These are phyloP conservation scores for Panaeolus cyanescens DNA, from an alignment of 768 basidiomycete species.

Conservation along the genomic window DNA sequence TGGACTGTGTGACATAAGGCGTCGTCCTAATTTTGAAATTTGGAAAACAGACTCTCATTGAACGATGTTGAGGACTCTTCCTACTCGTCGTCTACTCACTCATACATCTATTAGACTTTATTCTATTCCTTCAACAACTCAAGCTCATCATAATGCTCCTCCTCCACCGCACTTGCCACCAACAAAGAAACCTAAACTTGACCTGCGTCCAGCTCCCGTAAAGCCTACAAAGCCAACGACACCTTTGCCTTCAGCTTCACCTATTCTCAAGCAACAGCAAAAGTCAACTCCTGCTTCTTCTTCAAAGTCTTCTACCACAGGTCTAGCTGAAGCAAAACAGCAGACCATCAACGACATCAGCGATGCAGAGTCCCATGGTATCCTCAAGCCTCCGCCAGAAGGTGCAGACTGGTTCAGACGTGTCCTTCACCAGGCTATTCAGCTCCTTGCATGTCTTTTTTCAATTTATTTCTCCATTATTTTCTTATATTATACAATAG, in stretches of 20 bases:
- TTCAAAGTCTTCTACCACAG: conserved; percentile 11
- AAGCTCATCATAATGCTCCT: conserved; percentile 3
- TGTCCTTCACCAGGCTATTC: conserved; percentile 48
- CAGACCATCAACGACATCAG: conserved; percentile 62
- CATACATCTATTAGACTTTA: conserved; percentile 16
- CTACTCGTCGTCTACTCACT: conserved; percentile 6
- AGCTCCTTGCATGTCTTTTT: conserved; percentile 40
- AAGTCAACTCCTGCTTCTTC: conserved; percentile 20
- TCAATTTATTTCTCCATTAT: neutral
- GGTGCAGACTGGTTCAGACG: conserved; percentile 58
- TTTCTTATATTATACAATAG: conserved; percentile 29
- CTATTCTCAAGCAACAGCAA: conserved; percentile 17
- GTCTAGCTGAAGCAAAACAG: conserved; percentile 42
- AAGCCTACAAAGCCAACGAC: conserved; percentile 32
- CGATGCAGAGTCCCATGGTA: conserved; percentile 68
- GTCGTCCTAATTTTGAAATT: neutral
- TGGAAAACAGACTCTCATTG: neutral
- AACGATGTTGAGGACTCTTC: neutral
- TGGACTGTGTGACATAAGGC: neutral
- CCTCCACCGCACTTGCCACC: conserved; percentile 10
- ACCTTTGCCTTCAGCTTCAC: conserved; percentile 19
- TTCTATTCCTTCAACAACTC: conserved; percentile 18
- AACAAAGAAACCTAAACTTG: conserved; percentile 48
- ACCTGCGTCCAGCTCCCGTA: conserved; percentile 66
- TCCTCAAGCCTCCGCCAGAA: conserved; percentile 65